Base-by-base conservation (phyloP, 148 eudicot genomes). In the Persicaria tinctoria region DNA sequence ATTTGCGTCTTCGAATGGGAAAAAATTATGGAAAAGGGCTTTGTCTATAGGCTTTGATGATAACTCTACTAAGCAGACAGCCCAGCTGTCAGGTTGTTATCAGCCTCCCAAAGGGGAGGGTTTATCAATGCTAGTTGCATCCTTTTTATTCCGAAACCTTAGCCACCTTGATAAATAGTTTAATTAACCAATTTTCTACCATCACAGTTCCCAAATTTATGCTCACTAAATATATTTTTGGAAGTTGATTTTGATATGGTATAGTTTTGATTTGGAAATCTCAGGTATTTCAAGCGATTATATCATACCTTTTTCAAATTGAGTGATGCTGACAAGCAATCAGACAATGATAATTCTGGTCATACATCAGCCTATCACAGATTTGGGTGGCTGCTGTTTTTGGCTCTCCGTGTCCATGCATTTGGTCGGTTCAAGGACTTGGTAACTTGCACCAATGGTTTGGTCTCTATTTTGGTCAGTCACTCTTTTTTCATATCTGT, bases 351-450 rank as follows among this genome's bases (percentile, higher is more conserved):
- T 69, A 79, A 73, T 53, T 55, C 81, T 46, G 85, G 72, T 72
- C 69, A 64, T 50, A 69, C 81, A 64, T 80, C 92, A 46, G 84
- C 82, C 77, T 88, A 86, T 84, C 80, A 86, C 75, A 90, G 90
- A 59, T 92, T 96, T 87, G 99, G 99, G 70, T 96, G 99, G 99
- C 79, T 96, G 68, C 82, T 96, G 63, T 96, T 92, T 88, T 81
- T 96, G 73, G 89, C 97, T 27, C 92, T 96, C 47, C 97, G 99
- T 64, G 84, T 78, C 53, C 99, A 92, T 84, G 89, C 90, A 59
- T 90, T 90, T 81, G 85, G 97, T 86, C 86, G 93, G 38, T 90
- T 91, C 76, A 91, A 88, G 85, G 93, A 90, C 84, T 77, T 96
- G 11, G 91, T 96, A 72, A 89, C 97, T 70, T 88, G 93, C 81